Evolutionary conservation across 805 yeast species (phyloP).

Genomic region (Yamadazyma paraphyllophila): DNA sequence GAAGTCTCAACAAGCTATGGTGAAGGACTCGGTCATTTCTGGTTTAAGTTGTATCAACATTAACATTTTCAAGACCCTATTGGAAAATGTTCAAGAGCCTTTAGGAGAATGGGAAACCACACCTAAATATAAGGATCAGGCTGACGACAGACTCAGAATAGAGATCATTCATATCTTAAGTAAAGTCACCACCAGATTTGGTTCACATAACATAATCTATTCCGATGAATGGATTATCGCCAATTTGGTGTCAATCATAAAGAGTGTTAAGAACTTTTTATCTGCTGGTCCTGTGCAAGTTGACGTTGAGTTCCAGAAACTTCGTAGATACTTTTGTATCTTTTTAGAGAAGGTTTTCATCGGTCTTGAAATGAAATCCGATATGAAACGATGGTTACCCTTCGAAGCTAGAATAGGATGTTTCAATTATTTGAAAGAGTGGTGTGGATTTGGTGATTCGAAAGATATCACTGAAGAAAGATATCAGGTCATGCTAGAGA

Average conservation of each 20-base stretch:
- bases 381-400: conserved; percentile 60
- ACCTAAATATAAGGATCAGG: conserved; percentile 27
- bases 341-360: conserved; percentile 71
- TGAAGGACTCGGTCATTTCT: conserved; percentile 83
- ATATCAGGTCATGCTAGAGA: conserved; percentile 54
- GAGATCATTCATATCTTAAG: conserved; percentile 76
- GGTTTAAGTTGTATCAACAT: conserved; percentile 89
- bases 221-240: conserved; percentile 68
- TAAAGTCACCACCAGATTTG: conserved; percentile 63
- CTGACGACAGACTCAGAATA: conserved; percentile 54
- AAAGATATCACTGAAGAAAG: conserved; percentile 61
- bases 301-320: conserved; percentile 67
- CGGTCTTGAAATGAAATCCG: conserved; percentile 46
- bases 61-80: conserved; percentile 77
- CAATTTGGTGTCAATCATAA: conserved; percentile 60
- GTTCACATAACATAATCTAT: conserved; percentile 45
- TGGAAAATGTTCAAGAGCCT: conserved; percentile 69
- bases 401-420: conserved; percentile 83
- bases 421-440: conserved; percentile 78
- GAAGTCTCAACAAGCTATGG: conserved; percentile 62
- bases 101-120: conserved; percentile 43
- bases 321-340: conserved; percentile 82
- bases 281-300: conserved; percentile 57
- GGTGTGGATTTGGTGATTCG: conserved; percentile 90
- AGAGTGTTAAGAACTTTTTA: conserved; percentile 59